A percentile compares a stretch with the other conserved stretches of the same genome.
Evolutionary conservation across 192 early-diverging fungal species (phyloP).

Genomic region (Gamsiella multidivaricata): DNA sequence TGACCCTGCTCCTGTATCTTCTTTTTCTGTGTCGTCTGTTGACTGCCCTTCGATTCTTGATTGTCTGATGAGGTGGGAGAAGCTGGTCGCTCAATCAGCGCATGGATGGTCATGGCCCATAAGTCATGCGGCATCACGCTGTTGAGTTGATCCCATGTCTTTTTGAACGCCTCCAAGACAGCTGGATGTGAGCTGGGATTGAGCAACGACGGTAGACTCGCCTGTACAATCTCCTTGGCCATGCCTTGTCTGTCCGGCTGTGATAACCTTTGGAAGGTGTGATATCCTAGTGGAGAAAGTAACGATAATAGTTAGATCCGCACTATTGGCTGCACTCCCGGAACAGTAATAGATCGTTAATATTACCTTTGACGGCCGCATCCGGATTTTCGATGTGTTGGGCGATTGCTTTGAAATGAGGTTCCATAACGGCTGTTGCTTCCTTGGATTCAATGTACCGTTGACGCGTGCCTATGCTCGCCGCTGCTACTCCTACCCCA

Average conservation of each 20-base stretch:
- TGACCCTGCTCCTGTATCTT: neutral
- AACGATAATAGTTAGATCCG: neutral
- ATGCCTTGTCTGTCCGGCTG: conserved; percentile 25
- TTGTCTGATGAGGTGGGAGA: neutral
- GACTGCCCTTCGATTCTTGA: neutral
- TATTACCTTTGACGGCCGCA: conserved; percentile 40
- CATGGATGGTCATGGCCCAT: conserved; percentile 45
- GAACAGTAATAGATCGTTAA: too few species aligned
- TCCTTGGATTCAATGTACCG: neutral
- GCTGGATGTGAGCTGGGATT: conserved; percentile 25
- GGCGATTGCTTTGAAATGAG: conserved; percentile 17
- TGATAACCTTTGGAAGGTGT: conserved; percentile 32
- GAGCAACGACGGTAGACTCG: conserved; percentile 34
- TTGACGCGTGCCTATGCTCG: neutral
- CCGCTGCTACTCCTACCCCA: neutral
- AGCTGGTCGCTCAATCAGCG: conserved; percentile 3
- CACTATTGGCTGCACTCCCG: too few species aligned
- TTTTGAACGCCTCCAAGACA: conserved; percentile 47
- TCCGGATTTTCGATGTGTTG: conserved; percentile 30
- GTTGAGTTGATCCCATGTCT: conserved; percentile 52
- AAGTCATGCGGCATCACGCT: conserved; percentile 48
- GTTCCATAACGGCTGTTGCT: neutral
- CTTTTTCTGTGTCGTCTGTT: neutral
- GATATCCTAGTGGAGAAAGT: conserved; percentile 17
- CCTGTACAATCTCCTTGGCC: conserved; percentile 16